Percentiles rank a stretch among this genome's conserved stretches.
These are phyloP conservation scores for Zasmidium citrigriseum DNA, from an alignment of 2,329 filamentous ascomycete genomes.

Conservation along the genomic window DNA sequence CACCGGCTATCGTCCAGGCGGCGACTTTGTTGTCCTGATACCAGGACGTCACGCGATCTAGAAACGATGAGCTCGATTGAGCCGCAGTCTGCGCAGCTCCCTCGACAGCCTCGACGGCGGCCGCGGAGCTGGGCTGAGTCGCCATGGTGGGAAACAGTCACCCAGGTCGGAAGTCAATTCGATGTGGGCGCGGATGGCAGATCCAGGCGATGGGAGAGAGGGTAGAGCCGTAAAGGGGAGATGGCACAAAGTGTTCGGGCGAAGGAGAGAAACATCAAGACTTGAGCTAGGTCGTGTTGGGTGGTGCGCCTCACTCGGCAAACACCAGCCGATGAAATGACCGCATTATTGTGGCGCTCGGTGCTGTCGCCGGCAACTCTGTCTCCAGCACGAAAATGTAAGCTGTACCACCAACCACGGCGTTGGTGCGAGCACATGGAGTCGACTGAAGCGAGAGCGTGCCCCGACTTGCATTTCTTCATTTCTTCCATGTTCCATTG, in stretches of 20 bases:
- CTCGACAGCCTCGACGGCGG: constrained; percentile 19
- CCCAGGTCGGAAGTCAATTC: constrained; percentile 3
- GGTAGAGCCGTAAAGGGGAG: constrained; percentile 6
- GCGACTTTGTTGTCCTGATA: constrained; percentile 92
- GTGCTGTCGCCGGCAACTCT: background rate
- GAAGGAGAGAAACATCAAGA: background rate
- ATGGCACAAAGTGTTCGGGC: background rate
- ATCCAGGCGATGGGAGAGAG: constrained; percentile 3
- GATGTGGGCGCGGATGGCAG: constrained; percentile 9
- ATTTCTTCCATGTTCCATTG: background rate
- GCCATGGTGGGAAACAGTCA: constrained; percentile 15
- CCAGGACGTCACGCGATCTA: constrained; percentile 90
- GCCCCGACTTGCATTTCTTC: background rate
- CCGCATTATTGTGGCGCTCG: too few species aligned
- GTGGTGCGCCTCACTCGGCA: background rate
- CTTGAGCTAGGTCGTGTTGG: background rate
- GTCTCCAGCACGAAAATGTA: background rate
- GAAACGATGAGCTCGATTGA: constrained; percentile 66
- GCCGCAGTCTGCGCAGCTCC: constrained; percentile 33
- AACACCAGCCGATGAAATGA: background rate
- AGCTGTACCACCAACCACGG: background rate
- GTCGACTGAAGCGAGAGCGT: background rate
- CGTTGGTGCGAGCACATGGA: background rate
- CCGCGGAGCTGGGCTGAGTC: constrained; percentile 9
- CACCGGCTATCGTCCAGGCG: constrained; percentile 94